phyloP scores from a whole-genome alignment of 2,329 filamentous ascomycete species.

The Aspergillus fructus region DNA sequence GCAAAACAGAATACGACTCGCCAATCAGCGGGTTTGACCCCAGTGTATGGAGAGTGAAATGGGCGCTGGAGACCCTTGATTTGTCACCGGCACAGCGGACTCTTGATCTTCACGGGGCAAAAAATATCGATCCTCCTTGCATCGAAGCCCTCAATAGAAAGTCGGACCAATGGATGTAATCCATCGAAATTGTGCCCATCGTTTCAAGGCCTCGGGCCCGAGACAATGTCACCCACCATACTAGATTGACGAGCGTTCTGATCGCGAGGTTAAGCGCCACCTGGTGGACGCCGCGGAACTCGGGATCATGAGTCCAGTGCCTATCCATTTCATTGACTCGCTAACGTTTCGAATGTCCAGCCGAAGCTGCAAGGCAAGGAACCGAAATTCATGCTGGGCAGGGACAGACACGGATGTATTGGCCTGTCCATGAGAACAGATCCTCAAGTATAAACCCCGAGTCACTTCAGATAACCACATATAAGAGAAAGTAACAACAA shows the following conservation, averaged over 20 bases:
- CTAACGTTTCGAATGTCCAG: conserved; percentile 1
- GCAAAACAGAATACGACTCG: conserved; percentile 23
- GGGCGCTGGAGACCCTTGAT: conserved; percentile 31
- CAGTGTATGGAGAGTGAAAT: conserved; percentile 14
- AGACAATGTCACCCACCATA: conserved; percentile 2
- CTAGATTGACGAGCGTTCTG: conserved; percentile 13
- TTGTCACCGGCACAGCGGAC: conserved; percentile 33
- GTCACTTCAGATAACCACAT: conserved; percentile 5
- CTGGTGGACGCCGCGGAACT: conserved; percentile 15
- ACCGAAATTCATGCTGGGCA: background rate
- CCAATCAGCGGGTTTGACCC: conserved; percentile 30
- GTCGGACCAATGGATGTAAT: conserved; percentile 26
- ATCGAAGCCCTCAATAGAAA: conserved; percentile 31
- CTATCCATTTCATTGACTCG: conserved; percentile 9
- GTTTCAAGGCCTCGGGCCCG: background rate
- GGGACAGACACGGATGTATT: background rate
- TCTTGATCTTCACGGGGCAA: conserved; percentile 34
- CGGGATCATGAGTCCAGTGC: conserved; percentile 14
- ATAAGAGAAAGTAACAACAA: background rate
- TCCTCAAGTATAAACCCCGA: background rate
- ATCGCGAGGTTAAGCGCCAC: conserved; percentile 18
- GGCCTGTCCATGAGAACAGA: background rate
- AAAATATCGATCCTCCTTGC: conserved; percentile 34
- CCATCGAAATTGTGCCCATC: conserved; percentile 3
- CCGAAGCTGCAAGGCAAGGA: conserved; percentile 2